A percentile compares a stretch with the other conserved stretches of the same genome.
Evolutionary conservation across 768 basidiomycete genomes (phyloP).

Genomic region (Leccinum fibrillosum): DNA sequence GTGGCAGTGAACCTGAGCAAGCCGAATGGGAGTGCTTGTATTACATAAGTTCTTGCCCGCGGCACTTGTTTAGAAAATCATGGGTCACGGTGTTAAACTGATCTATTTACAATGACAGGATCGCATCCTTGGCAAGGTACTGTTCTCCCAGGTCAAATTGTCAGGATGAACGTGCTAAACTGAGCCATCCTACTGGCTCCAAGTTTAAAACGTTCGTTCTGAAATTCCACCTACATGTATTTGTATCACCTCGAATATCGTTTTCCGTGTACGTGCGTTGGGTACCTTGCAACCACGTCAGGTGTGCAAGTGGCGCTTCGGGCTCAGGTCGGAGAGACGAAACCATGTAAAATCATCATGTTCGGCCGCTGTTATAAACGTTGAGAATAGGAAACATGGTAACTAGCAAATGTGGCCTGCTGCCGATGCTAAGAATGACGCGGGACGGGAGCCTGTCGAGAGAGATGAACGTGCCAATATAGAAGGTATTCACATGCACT

Average conservation of each 20-base stretch:
- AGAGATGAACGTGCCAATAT: not conserved
- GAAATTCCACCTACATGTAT: not conserved
- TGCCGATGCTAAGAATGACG: not conserved
- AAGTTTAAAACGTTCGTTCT: not conserved
- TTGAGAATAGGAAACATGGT: not conserved
- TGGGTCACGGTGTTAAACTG: too few species aligned
- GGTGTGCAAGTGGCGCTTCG: not conserved
- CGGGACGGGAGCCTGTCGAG: not conserved
- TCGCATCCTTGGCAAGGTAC: too few species aligned
- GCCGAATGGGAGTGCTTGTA: not conserved
- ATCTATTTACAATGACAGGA: too few species aligned
- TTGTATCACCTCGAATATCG: not conserved
- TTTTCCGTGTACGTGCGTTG: not conserved
- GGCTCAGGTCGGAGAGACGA: not conserved
- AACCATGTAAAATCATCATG: not conserved
- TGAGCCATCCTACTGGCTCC: too few species aligned
- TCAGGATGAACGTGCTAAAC: too few species aligned
- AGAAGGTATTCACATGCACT: not conserved
- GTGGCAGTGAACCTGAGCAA: constrained; percentile 14
- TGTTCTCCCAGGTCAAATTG: too few species aligned
- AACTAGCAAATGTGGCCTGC: not conserved
- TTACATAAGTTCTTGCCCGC: too few species aligned
- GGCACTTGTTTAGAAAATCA: too few species aligned
- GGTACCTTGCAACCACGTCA: not conserved
- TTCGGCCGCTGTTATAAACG: not conserved